Conservation (phyloP, 73 alveolate species). For the Paramecium biaurelia region DNA sequence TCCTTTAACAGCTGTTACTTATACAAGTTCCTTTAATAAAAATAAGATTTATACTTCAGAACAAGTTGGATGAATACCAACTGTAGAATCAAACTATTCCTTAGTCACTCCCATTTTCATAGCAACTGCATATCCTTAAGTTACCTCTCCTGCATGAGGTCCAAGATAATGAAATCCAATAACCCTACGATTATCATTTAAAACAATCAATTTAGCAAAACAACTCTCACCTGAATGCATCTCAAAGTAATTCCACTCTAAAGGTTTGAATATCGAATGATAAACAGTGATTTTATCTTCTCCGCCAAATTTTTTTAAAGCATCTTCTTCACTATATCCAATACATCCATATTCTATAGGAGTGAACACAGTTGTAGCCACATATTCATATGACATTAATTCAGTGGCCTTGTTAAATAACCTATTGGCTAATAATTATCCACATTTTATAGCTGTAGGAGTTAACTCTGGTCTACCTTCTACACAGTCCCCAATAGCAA, state of each 20-base stretch:
- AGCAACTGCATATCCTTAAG: conserved; percentile 98
- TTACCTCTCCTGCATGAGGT: conserved; percentile 99
- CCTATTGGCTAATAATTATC: conserved; percentile 91
- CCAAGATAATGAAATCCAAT: conserved; percentile 96
- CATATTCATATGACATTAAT: conserved; percentile 92
- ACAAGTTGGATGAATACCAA: conserved; percentile 99
- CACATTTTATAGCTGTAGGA: conserved; percentile 99
- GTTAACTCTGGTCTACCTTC: conserved; percentile 97
- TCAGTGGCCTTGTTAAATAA: conserved; percentile 82
- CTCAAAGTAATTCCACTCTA: conserved; percentile 93
- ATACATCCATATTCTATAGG: conserved; percentile 97
- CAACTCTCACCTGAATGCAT: conserved; percentile 78
- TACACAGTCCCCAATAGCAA: conserved; percentile 96
- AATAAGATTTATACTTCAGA: conserved; percentile 88
- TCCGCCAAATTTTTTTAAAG: conserved; percentile 81
- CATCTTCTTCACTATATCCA: conserved; percentile 91
- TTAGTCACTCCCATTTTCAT: conserved; percentile 95
- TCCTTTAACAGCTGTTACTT: conserved; percentile 58
- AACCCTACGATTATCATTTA: conserved; percentile 76
- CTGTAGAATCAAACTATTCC: conserved; percentile 85
- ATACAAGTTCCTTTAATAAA: conserved; percentile 47
- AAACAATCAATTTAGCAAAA: conserved; percentile 81
- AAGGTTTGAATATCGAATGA: conserved; percentile 94
- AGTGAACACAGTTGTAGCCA: conserved; percentile 98
- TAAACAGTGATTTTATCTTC: conserved; percentile 80